These are phyloP conservation scores for Penicillium sp. DNA, from an alignment of 2,329 filamentous ascomycete species.

Conservation along the genomic window DNA sequence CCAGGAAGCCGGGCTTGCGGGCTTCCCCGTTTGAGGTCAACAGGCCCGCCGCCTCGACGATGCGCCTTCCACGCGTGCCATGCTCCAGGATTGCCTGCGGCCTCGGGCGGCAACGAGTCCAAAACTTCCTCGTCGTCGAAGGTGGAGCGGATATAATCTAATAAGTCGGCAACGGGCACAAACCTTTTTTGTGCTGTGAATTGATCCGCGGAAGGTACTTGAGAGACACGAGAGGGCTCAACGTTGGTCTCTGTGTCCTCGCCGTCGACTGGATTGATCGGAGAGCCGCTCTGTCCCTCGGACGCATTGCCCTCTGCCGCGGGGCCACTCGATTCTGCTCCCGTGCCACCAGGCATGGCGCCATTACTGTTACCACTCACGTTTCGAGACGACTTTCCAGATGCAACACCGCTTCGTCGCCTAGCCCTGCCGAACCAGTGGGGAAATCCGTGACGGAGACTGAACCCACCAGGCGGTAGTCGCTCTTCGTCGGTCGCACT, in stretches of 20 bases:
- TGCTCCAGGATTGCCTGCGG: constrained; percentile 81
- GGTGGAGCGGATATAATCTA: constrained; percentile 74
- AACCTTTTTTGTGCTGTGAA: constrained; percentile 31
- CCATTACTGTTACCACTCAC: constrained; percentile 39
- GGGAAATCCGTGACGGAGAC: constrained; percentile 82
- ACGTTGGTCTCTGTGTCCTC: constrained; percentile 3
- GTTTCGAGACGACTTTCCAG: constrained; percentile 38
- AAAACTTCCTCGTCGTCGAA: constrained; percentile 75
- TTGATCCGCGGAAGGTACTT: constrained; percentile 15
- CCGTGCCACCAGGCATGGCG: background rate
- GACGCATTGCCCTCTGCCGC: background rate
- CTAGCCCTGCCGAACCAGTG: constrained; percentile 70
- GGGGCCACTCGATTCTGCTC: background rate
- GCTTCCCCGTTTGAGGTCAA: constrained; percentile 42
- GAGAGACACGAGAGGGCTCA: constrained; percentile 3
- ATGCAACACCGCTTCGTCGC: constrained; percentile 36
- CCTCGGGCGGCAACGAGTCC: constrained; percentile 71
- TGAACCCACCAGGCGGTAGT: constrained; percentile 83
- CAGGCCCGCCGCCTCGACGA: constrained; percentile 42
- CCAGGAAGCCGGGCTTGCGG: constrained; percentile 57
- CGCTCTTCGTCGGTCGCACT: constrained; percentile 78
- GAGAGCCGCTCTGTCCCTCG: background rate
- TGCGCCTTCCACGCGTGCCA: constrained; percentile 90
- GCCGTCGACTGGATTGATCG: background rate
- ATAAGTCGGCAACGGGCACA: constrained; percentile 60